Evolutionary conservation across 306 rosid species (phyloP), one percentile per base, ranked within the genome.

Genomic region (Gleditsia sinensis): DNA sequence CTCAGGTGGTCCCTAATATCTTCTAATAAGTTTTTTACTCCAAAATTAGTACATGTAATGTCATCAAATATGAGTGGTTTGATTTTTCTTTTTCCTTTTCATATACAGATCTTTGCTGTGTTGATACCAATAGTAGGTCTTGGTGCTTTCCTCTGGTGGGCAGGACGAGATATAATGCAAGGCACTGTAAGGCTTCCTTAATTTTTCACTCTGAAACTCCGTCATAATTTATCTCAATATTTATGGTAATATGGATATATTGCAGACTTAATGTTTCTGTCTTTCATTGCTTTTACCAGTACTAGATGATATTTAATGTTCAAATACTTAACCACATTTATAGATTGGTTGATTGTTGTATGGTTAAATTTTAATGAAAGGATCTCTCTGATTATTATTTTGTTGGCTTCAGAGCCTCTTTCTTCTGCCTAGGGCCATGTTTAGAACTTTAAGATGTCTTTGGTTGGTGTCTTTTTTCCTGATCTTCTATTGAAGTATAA

Each of bases 111-210:
- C 74, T 58, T 88, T 45, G 86, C 82, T 21, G 83, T 88, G 64
- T 71, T 88, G 39, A 19, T 84, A 69, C 93, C 91, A 60, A 78
- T 88, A 49, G 86, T 84, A 36, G 91, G 93, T 20, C 42, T 88
- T 74, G 89, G 89, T 34, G 93, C 86, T 65, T 88, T 88, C 67
- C 79, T 88, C 20, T 88, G 89, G 93, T 84, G 89, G 91, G 91
- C 86, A 25, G 85, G 90, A 45, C 81, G 80, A 40, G 91, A 88
- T 72, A 84, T 88, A 16, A 85, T 84, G 71, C 89, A 80, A 82
- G 83, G 78, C 87, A 74, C 74, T 46, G 93, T 88, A 75, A 80
- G 91, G 48, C 11, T 48, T 45, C 3, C 0, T 39, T 69, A 33
- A 9, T 17, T 74, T 25, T 39, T 28, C 13, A 60, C 17, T 59